These are phyloP conservation scores for Auriscalpium microsporum DNA, from an alignment of 768 basidiomycete genomes.

Conservation along the genomic window DNA sequence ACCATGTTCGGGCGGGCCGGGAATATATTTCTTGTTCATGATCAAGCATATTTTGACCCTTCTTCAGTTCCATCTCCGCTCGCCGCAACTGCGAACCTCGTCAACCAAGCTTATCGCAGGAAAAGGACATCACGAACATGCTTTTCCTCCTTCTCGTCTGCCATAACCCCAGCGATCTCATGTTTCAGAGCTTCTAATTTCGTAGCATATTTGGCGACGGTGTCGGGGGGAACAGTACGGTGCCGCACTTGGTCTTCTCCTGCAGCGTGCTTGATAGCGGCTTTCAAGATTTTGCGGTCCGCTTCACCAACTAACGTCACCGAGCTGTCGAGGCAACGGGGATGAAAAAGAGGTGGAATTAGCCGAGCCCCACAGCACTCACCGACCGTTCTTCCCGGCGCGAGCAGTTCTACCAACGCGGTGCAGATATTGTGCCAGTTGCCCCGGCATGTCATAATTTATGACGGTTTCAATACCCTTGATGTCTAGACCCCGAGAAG, in stretches of 20 bases:
- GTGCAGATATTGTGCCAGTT: conserved; percentile 90
- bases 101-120: too few relatives aligned
- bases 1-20: conserved; percentile 96
- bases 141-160: conserved; percentile 95
- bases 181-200: conserved; percentile 62
- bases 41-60: conserved; percentile 92
- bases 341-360: neutral
- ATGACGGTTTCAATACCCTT: conserved; percentile 96
- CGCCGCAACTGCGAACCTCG: conserved; percentile 50
- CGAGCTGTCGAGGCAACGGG: conserved; percentile 42
- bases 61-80: conserved; percentile 94
- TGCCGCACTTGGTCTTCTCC: conserved; percentile 79
- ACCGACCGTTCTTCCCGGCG: conserved; percentile 90
- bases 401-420: conserved; percentile 96
- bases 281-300: conserved; percentile 94
- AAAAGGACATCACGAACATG: conserved; percentile 38
- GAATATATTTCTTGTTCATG: conserved; percentile 89
- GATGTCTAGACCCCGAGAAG: conserved; percentile 93
- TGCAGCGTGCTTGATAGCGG: conserved; percentile 81
- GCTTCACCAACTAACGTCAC: conserved; percentile 93
- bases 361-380: conserved; percentile 20
- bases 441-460: conserved; percentile 97
- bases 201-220: conserved; percentile 58
- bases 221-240: conserved; percentile 75
- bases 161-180: conserved; percentile 72